Percentiles rank a stretch among this genome's conserved stretches.
phyloP scores from a whole-genome alignment of 495 filamentous ascomycete species.

The Aspergillus indologenus region DNA sequence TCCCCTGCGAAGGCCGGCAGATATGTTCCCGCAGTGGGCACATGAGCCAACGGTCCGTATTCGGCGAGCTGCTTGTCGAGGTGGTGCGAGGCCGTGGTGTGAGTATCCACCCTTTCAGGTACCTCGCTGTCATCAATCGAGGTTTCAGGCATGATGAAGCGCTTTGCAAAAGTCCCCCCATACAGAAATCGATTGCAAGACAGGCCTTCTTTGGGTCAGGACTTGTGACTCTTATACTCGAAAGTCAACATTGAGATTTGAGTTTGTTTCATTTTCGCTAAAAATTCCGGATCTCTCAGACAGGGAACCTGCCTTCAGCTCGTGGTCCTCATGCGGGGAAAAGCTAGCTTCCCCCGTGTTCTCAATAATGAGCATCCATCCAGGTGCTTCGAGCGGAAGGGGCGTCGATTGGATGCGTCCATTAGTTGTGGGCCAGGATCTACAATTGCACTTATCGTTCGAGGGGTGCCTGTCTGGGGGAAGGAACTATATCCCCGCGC shows the following conservation, averaged over 20 bases:
- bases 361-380: not conserved
- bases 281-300: not conserved
- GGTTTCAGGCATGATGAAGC: no score
- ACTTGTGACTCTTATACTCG: no score
- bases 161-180: no score
- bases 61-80: not conserved
- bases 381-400: not conserved
- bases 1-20: slow-evolving; percentile 83
- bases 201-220: no score
- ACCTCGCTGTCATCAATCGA: not conserved
- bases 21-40: slow-evolving; percentile 57
- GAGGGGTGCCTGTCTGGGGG: not conserved
- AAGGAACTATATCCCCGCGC: not conserved
- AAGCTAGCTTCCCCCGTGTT: not conserved
- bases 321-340: not conserved
- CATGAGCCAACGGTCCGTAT: slow-evolving; percentile 56
- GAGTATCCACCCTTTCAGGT: not conserved
- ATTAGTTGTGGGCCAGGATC: not conserved
- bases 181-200: no score
- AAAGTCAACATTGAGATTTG: no score
- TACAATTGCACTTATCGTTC: not conserved
- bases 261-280: not conserved
- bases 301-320: not conserved
- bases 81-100: not conserved
- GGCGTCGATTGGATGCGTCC: not conserved